phyloP scores from a whole-genome alignment of 2,329 filamentous ascomycete species.

The Penicillium sp. region DNA sequence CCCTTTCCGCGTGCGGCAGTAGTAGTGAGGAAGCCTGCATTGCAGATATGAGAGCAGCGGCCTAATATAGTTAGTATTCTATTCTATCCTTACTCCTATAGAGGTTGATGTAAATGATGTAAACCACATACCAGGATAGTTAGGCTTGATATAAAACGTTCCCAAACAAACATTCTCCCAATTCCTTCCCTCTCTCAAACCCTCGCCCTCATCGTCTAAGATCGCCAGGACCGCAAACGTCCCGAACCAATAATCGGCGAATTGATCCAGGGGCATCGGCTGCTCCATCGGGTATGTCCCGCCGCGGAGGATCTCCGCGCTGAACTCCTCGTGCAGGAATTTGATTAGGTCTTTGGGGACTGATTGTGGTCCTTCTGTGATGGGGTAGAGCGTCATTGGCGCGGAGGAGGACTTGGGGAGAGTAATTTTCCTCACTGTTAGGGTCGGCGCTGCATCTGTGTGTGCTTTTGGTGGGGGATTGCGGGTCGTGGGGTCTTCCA shows the following conservation, averaged over 20 bases:
- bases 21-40: slow-evolving; percentile 41
- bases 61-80: slow-evolving; percentile 21
- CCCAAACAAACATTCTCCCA: slow-evolving; percentile 40
- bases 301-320: slow-evolving; percentile 36
- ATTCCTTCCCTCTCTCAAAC: slow-evolving; percentile 28
- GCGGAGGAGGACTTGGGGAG: slow-evolving; percentile 25
- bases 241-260: slow-evolving; percentile 42
- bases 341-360: slow-evolving; percentile 28
- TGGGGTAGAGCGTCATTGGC: slow-evolving; percentile 32
- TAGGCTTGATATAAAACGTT: slow-evolving; percentile 45
- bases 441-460: slow-evolving; percentile 19
- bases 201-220: slow-evolving; percentile 20
- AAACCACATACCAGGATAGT: slow-evolving; percentile 39
- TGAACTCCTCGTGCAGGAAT: slow-evolving; percentile 37
- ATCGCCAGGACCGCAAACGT: slow-evolving; percentile 39
- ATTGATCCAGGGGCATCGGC: slow-evolving; percentile 31
- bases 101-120: background rate
- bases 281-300: slow-evolving; percentile 43
- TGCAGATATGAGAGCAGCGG: slow-evolving; percentile 43
- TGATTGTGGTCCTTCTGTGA: slow-evolving; percentile 23
- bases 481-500: slow-evolving; percentile 37
- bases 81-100: background rate
- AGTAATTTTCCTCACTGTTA: slow-evolving; percentile 26
- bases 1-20: slow-evolving; percentile 34
- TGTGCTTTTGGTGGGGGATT: slow-evolving; percentile 28